phyloP scores from a whole-genome alignment of 2,329 filamentous ascomycete genomes.

The Bipolaris zeicola region DNA sequence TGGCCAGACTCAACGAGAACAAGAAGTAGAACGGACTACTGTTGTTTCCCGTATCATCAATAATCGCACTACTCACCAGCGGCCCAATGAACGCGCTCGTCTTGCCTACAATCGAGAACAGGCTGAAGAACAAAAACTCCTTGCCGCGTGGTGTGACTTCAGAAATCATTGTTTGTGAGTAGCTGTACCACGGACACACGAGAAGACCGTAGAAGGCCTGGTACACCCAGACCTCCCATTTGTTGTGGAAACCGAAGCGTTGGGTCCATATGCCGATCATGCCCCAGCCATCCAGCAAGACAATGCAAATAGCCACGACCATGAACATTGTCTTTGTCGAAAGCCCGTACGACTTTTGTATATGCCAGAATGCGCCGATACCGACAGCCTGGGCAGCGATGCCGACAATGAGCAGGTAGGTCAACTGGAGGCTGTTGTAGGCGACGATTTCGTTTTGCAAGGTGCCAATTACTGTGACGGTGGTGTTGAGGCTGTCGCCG shows the following conservation, averaged over 20 bases:
- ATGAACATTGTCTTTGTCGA: slow-evolving; percentile 73
- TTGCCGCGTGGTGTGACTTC: slow-evolving; percentile 71
- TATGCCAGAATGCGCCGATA: slow-evolving; percentile 65
- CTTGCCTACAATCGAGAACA: slow-evolving; percentile 73
- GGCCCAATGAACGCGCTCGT: slow-evolving; percentile 71
- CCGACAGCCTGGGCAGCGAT: slow-evolving; percentile 67
- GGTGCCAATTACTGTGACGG: slow-evolving; percentile 69
- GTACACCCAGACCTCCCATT: slow-evolving; percentile 60
- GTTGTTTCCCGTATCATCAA: slow-evolving; percentile 65
- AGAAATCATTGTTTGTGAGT: slow-evolving; percentile 73
- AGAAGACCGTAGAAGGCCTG: slow-evolving; percentile 67
- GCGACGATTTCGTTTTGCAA: slow-evolving; percentile 68
- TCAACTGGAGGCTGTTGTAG: slow-evolving; percentile 68
- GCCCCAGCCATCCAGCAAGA: slow-evolving; percentile 65
- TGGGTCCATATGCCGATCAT: slow-evolving; percentile 65
- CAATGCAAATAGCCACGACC: slow-evolving; percentile 64
- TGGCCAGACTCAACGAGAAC: slow-evolving; percentile 32
- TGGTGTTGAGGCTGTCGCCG: slow-evolving; percentile 73
- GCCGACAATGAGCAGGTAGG: slow-evolving; percentile 70
- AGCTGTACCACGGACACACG: slow-evolving; percentile 73
- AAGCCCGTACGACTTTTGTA: slow-evolving; percentile 65
- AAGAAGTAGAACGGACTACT: slow-evolving; percentile 71
- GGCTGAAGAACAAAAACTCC: slow-evolving; percentile 72
- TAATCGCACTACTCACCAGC: slow-evolving; percentile 71
- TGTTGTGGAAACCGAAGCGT: slow-evolving; percentile 59